A percentile compares a stretch with the other conserved stretches of the same genome.
phyloP scores from a whole-genome alignment of 495 filamentous ascomycete species.

The Cetradonia linearis region DNA sequence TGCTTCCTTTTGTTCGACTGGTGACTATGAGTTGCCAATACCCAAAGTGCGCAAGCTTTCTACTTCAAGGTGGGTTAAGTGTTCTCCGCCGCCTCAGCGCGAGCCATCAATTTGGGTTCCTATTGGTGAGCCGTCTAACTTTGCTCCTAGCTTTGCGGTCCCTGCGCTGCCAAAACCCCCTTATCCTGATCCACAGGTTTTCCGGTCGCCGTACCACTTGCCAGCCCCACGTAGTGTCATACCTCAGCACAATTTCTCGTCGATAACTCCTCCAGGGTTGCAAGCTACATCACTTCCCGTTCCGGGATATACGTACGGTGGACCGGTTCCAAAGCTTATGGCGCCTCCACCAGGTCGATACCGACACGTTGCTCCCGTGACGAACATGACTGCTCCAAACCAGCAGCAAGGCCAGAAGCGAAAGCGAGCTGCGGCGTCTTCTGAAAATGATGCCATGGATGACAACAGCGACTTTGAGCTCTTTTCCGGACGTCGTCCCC shows the following conservation, averaged over 20 bases:
- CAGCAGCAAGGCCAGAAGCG: slow-evolving; percentile 1
- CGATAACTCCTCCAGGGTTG: background rate
- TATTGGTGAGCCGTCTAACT: background rate
- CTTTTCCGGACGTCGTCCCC: background rate
- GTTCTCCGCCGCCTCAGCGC: background rate
- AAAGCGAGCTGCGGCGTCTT: background rate
- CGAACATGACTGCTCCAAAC: background rate
- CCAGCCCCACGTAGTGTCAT: background rate
- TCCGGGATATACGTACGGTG: background rate
- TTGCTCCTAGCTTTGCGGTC: background rate
- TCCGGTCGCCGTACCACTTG: background rate
- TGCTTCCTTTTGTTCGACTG: background rate
- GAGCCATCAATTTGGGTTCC: slow-evolving; percentile 2
- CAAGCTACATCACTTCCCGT: background rate
- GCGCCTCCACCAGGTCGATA: background rate
- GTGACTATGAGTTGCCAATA: background rate
- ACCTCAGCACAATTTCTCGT: background rate
- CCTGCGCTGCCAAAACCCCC: background rate
- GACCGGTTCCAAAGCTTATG: background rate
- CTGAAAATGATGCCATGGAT: background rate
- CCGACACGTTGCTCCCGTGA: background rate
- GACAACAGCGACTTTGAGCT: background rate
- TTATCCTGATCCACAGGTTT: slow-evolving; percentile 4
- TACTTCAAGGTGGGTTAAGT: slow-evolving; percentile 3
- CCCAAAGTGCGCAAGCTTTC: slow-evolving; percentile 8